Conservation (phyloP, 345 rosid genomes). For the Heritiera fomes region DNA sequence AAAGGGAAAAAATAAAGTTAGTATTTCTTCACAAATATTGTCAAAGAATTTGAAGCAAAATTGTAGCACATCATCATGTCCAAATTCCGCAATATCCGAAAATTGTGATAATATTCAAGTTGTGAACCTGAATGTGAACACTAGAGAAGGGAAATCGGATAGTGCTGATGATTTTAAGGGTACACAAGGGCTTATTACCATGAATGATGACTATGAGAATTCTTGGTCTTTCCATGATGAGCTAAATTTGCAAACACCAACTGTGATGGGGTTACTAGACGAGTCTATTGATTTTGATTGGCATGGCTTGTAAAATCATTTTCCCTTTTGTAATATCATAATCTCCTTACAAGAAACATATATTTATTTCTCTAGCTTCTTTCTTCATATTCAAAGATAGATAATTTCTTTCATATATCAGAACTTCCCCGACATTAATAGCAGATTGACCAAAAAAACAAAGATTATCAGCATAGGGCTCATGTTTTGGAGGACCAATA, state of each 20-base stretch:
- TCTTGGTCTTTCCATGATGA: neutral
- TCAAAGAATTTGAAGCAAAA: neutral
- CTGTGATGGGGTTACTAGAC: slow-evolving; percentile 2
- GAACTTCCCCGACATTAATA: too few relatives aligned
- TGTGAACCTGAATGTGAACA: neutral
- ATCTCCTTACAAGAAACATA: neutral
- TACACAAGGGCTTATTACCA: neutral
- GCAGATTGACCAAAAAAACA: too few relatives aligned
- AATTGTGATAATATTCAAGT: too few relatives aligned
- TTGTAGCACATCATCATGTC: neutral
- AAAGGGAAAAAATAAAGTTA: neutral
- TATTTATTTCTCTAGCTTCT: too few relatives aligned
- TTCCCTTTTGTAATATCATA: neutral
- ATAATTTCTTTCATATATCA: too few relatives aligned
- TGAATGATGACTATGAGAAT: neutral
- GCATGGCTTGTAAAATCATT: slow-evolving; percentile 7
- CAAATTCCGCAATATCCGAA: neutral
- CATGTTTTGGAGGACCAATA: too few relatives aligned
- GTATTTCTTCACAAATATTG: neutral
- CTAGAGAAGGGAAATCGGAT: neutral
- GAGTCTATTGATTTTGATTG: slow-evolving; percentile 14
- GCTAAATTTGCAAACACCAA: neutral
- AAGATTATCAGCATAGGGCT: too few relatives aligned
- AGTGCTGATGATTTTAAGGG: neutral
- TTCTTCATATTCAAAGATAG: too few relatives aligned